phyloP scores from a whole-genome alignment of 2,329 filamentous ascomycete genomes.

The Aspergillus carbonarius region DNA sequence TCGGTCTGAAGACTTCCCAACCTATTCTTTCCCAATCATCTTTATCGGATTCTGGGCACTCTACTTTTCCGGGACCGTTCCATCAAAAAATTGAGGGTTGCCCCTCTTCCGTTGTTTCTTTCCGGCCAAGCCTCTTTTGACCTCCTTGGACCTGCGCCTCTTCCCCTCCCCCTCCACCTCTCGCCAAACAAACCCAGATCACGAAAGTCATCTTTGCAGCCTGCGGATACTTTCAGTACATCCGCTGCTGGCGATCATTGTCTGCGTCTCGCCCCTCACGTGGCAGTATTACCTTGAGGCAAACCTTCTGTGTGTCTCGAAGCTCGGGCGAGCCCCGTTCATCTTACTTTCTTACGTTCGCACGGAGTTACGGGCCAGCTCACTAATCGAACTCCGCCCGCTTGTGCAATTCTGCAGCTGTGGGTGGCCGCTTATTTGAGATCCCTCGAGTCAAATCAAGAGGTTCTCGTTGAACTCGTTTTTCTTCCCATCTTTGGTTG shows the following conservation, averaged over 20 bases:
- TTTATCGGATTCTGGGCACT: not conserved
- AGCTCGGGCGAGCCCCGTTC: conserved; percentile 8
- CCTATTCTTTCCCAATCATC: not conserved
- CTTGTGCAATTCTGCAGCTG: conserved; percentile 18
- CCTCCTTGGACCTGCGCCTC: conserved; percentile 12
- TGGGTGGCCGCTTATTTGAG: conserved; percentile 20
- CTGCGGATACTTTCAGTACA: conserved; percentile 11
- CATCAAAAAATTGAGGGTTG: conserved; percentile 5
- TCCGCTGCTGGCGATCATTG: conserved; percentile 15
- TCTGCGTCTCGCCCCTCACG: conserved; percentile 15
- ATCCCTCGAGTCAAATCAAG: conserved; percentile 13
- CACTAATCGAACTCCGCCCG: conserved; percentile 13
- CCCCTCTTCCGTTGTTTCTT: conserved; percentile 32
- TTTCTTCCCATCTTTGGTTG: conserved; percentile 4
- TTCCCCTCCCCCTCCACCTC: conserved; percentile 9
- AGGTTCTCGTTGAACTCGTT: not conserved
- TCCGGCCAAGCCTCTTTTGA: conserved; percentile 22
- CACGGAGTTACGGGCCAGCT: conserved; percentile 11
- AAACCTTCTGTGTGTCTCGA: conserved; percentile 11
- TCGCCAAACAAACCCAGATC: conserved; percentile 10
- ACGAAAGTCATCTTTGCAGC: conserved; percentile 10
- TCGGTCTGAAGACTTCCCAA: not conserved
- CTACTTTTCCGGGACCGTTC: not conserved
- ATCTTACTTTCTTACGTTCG: conserved; percentile 2
- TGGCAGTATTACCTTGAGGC: conserved; percentile 17